Base-by-base conservation (phyloP, 1,284 basidiomycete genomes). In the Mycena sp. region DNA sequence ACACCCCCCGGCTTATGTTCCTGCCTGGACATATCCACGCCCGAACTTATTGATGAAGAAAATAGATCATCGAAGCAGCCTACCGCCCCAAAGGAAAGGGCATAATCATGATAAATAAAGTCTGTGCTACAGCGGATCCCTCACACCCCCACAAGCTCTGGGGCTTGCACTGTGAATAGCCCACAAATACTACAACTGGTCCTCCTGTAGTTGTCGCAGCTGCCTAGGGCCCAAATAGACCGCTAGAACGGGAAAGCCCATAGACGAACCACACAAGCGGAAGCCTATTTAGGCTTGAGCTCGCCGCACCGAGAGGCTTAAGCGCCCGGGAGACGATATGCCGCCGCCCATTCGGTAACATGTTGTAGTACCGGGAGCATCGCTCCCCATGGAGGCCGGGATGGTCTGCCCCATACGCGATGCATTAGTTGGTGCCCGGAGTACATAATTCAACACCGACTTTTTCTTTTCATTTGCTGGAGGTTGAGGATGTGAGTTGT, bases 271-370 rank as follows among this genome's bases (percentile, higher is more conserved):
- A 49, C 21, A 38, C 14, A 58, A 28, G 28, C 46, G 38, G 56
- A 49, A 38, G 29, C 46, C 46, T 58, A 16, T 58, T 50, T 50
- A 58, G 56, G 46, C 12, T 38, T 23, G 56, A 58, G 56, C 46
- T 49, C 11, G 38, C 56, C 56, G 56, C n/a, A 38, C 56, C 41
- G 56, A 58, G 56, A 58, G 45, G 56, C 46, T 58, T 1, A 58
- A 58, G 56, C 28, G 17, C 2, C 25, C 30, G 4, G 28, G 38
- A 37, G 50, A 30, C 19, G 12, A 6, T 11, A 6, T 2, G 26
- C 4, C 14, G 16, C n/a, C 29, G 28, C 55, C 45, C 21, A 49
- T 30, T 49, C 35, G 17, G 37, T 3, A 19, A 1, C 12, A 2
- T 4, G 26, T n/a, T 2, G 10, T 3, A 57, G 55, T 57, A 57